These are phyloP conservation scores for Styphnolobium japonicum DNA, from an alignment of 306 rosid species.

Conservation along the genomic window DNA sequence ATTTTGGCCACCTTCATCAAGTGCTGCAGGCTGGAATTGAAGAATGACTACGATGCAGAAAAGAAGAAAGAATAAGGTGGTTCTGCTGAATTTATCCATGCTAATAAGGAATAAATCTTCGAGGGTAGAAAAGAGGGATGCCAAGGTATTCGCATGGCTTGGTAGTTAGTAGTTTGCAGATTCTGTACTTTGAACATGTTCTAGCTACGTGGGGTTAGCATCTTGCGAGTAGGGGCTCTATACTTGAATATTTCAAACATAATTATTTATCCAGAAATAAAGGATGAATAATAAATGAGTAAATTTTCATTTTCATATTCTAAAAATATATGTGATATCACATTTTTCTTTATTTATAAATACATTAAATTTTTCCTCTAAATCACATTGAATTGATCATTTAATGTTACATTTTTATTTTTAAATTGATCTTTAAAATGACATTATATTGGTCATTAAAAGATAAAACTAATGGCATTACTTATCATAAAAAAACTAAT, in stretches of 20 bases:
- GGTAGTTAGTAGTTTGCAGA: neutral
- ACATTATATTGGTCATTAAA: too few relatives aligned
- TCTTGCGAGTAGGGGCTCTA: conserved; percentile 44
- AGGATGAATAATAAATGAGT: neutral
- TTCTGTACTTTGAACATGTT: conserved; percentile 21
- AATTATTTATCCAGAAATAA: neutral
- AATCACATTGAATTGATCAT: too few relatives aligned
- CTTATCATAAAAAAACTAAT: too few relatives aligned
- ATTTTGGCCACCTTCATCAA: conserved; percentile 38
- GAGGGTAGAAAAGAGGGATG: conserved; percentile 4
- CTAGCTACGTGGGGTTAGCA: conserved; percentile 29
- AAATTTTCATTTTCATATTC: too few relatives aligned
- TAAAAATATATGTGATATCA: too few relatives aligned
- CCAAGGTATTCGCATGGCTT: neutral
- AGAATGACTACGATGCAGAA: conserved; percentile 32
- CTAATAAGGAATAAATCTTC: neutral
- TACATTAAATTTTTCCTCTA: too few relatives aligned
- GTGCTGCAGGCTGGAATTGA: conserved; percentile 32
- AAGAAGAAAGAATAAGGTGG: conserved; percentile 32
- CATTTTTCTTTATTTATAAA: too few relatives aligned
- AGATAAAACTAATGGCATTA: too few relatives aligned
- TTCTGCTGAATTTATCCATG: conserved; percentile 53
- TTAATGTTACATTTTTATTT: too few relatives aligned
- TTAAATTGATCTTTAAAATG: too few relatives aligned
- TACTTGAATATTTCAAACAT: conserved; percentile 53